Base-by-base conservation (phyloP, 768 basidiomycete genomes). In the Podaxis pistillaris region DNA sequence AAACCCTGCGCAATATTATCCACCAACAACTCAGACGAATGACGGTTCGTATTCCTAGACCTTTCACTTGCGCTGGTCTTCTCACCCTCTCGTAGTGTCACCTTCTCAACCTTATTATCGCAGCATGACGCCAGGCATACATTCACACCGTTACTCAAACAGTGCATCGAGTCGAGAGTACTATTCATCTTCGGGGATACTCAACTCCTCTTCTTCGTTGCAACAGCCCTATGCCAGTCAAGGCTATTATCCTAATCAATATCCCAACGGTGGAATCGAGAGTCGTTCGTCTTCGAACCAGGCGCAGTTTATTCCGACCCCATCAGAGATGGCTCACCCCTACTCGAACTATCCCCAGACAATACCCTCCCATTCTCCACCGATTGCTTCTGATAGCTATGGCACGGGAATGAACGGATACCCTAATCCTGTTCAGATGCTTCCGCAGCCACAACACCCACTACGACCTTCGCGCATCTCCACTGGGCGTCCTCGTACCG, bases 401-500 rank as follows among this genome's bases (percentile, higher is more conserved):
- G 44, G 68, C 58, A 59, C 74, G 58, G 72, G 74, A 50, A 22
- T 22, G 22, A 40, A 51, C 37, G 49, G 33, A 6, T 71, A 74
- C 64, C 61, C 70, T 17, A 52, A 68, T 51, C 64, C 73, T 17
- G 70, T 72, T 52, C 66, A 70, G 50, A 70, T 72, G 65, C 73
- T 52, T 73, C 72, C 60, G 41, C 69, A 71, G 60, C 66, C 62
- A 47, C 68, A 67, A 58, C 70, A 74, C 5, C 68, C 71, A 55
- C 73, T 71, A 50, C 75, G 74, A 13, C 71, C 75, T 22, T 70
- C 68, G 67, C 81, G 70, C 67, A 76, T 75, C 74, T 76, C 71
- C 62, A 81, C 74, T 58, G 73, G 72, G 61, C 78, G 80, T 65
- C 80, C 72, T 67, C 75, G 66, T 67, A 78, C 78, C 63, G 66